Conservation (phyloP, 176 grass and related monocot genomes). For the Phoenix dactylifera region DNA sequence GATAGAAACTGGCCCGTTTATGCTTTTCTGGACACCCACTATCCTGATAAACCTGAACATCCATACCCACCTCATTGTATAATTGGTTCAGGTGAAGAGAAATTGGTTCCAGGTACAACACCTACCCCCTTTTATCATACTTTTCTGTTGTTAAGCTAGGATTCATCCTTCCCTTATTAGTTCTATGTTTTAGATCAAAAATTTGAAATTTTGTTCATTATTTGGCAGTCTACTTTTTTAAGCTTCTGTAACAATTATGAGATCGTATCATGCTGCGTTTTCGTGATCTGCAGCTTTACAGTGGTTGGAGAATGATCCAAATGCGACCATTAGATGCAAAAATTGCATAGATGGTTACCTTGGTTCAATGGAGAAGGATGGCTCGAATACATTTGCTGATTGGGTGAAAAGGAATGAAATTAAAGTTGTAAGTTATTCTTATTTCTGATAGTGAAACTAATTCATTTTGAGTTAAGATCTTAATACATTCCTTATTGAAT, state of each 20-base stretch:
- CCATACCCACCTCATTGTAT: constrained; percentile 93
- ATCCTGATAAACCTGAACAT: constrained; percentile 63
- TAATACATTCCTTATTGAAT: neutral
- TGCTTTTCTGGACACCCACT: constrained; percentile 66
- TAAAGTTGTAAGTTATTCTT: constrained; percentile 41
- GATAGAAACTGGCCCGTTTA: constrained; percentile 69
- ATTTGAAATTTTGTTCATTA: too few relatives aligned
- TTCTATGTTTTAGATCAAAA: too few relatives aligned
- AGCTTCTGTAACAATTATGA: neutral
- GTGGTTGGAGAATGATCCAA: constrained; percentile 81
- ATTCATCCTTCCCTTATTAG: neutral
- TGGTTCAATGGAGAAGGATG: constrained; percentile 59
- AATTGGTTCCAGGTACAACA: constrained; percentile 63
- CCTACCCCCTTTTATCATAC: neutral
- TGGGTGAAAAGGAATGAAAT: constrained; percentile 65
- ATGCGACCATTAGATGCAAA: constrained; percentile 70
- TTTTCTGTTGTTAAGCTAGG: neutral
- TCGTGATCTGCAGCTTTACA: constrained; percentile 44
- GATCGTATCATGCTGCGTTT: neutral
- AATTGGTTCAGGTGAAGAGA: constrained; percentile 76
- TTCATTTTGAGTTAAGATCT: constrained; percentile 4
- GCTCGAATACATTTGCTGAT: constrained; percentile 61
- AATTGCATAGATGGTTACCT: constrained; percentile 78
- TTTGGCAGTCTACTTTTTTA: too few relatives aligned
- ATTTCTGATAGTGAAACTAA: neutral